Percentiles rank a stretch among this genome's conserved stretches.
Evolutionary conservation across 768 basidiomycete genomes (phyloP).

Genomic region (Cystobasidium ongulense): DNA sequence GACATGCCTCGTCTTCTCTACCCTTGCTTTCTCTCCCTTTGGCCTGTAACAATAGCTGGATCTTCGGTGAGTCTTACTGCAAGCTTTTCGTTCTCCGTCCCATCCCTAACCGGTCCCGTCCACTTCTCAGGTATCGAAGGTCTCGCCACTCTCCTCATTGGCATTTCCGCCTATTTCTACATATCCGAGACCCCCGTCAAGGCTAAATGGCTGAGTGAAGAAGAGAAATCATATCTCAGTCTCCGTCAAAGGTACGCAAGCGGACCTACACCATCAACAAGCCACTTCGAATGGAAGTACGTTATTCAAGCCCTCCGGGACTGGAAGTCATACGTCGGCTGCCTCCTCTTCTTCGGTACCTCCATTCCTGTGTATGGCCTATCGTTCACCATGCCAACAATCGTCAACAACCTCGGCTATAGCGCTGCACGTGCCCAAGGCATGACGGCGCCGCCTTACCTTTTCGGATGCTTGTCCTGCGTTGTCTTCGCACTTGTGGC

Average conservation of each 20-base stretch:
- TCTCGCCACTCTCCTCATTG: background rate
- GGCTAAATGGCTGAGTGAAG: background rate
- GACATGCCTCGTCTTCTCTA: background rate
- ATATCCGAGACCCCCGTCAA: background rate
- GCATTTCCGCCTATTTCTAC: background rate
- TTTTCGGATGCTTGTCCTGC: background rate
- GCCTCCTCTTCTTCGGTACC: background rate
- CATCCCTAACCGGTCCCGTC: background rate
- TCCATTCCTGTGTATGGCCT: slow-evolving; percentile 11
- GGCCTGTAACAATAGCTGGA: background rate
- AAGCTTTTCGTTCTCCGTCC: background rate
- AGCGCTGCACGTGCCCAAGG: slow-evolving; percentile 11
- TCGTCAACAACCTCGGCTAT: slow-evolving; percentile 16
- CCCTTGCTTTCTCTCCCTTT: background rate
- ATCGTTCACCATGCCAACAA: background rate
- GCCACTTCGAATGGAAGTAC: slow-evolving; percentile 12
- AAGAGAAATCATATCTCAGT: background rate
- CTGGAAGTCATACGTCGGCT: slow-evolving; percentile 12
- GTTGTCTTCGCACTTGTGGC: background rate
- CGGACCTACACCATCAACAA: background rate
- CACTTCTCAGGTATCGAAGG: background rate
- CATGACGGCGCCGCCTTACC: slow-evolving; percentile 6
- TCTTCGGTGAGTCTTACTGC: background rate
- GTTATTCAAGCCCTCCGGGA: background rate
- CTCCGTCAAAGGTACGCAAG: background rate